These are phyloP conservation scores for Clitocybe nebularis DNA, from an alignment of 1,284 basidiomycete species.

Conservation along the genomic window DNA sequence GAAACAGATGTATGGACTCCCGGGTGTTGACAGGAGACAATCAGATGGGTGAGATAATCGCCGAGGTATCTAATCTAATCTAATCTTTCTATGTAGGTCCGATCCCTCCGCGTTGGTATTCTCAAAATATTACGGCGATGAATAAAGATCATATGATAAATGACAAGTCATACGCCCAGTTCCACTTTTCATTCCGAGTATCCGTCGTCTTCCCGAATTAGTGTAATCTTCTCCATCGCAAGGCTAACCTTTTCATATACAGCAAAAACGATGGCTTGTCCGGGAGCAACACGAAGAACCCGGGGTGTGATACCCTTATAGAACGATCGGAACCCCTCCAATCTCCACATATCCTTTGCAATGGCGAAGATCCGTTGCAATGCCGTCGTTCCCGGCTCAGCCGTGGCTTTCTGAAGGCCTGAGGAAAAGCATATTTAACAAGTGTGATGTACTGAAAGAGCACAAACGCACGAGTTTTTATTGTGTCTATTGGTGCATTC, in stretches of 20 bases:
- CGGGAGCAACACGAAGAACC: constrained; percentile 94
- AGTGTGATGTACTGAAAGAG: background rate
- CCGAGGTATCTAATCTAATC: too few relatives aligned
- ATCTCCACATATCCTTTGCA: constrained; percentile 87
- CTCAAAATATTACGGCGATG: too few relatives aligned
- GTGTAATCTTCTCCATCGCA: constrained; percentile 68
- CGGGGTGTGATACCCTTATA: constrained; percentile 98
- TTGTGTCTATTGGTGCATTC: constrained; percentile 96
- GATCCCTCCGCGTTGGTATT: too few relatives aligned
- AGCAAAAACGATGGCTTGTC: constrained; percentile 87
- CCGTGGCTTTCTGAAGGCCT: constrained; percentile 85
- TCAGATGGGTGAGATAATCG: too few relatives aligned
- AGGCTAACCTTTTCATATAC: constrained; percentile 85
- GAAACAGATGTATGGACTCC: too few relatives aligned
- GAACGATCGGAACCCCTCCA: constrained; percentile 88
- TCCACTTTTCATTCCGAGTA: constrained; percentile 56
- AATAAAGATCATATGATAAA: too few relatives aligned
- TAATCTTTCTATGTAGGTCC: too few relatives aligned
- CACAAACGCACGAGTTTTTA: constrained; percentile 85
- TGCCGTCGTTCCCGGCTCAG: constrained; percentile 76
- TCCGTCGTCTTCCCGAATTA: constrained; percentile 48
- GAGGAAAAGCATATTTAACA: constrained; percentile 13
- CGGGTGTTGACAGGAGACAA: too few relatives aligned
- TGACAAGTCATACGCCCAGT: background rate
- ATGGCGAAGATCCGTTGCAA: constrained; percentile 76